These are phyloP conservation scores for Fusarium mundagurra DNA, from an alignment of 2,329 filamentous ascomycete species.

Conservation along the genomic window DNA sequence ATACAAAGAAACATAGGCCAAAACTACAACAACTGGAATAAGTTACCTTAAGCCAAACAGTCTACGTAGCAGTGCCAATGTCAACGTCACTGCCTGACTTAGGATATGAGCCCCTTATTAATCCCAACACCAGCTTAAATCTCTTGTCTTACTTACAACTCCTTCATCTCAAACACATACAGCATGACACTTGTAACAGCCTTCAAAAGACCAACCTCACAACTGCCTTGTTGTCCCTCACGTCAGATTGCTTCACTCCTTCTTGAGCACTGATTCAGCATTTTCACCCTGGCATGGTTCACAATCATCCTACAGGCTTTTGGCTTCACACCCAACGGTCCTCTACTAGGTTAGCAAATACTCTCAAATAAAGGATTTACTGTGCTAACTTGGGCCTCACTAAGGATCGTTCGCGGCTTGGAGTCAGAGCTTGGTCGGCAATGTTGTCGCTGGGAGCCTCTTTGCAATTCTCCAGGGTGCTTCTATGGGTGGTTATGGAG, in stretches of 20 bases:
- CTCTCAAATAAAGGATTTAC: not conserved
- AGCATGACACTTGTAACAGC: not conserved
- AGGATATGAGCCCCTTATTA: not conserved
- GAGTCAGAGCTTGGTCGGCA: not conserved
- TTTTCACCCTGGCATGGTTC: not conserved
- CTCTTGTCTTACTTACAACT: not conserved
- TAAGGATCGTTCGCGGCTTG: not conserved
- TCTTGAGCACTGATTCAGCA: not conserved
- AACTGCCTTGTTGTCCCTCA: not conserved
- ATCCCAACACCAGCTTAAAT: not conserved
- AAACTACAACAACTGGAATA: not conserved
- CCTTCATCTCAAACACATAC: not conserved
- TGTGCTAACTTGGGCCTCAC: not conserved
- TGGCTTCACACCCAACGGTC: not conserved
- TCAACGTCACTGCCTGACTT: not conserved
- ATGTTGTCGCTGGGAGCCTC: rapidly evolving
- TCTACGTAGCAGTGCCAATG: too few species aligned
- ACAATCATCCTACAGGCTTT: not conserved
- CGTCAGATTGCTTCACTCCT: not conserved
- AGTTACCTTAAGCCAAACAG: not conserved
- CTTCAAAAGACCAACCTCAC: not conserved
- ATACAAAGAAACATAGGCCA: not conserved
- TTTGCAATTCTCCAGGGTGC: not conserved
- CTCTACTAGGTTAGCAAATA: not conserved
- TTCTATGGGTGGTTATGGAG: not conserved